phyloP scores from a whole-genome alignment of 441 rosid genomes.

The Euphorbia corollata region DNA sequence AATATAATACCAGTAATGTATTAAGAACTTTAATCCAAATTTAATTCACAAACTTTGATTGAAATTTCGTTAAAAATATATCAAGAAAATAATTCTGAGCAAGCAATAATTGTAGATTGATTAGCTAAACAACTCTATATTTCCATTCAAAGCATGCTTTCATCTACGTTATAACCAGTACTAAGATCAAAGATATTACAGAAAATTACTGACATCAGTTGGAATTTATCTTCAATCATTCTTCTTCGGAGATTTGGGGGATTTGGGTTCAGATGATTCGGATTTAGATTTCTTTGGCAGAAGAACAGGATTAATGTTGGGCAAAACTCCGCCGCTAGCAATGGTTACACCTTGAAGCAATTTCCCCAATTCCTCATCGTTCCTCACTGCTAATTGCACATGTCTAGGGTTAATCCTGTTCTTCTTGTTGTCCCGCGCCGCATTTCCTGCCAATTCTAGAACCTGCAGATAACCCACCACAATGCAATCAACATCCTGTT shows the following conservation, averaged over 20 bases:
- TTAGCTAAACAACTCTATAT: neutral
- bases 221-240: neutral
- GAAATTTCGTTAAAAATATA: too few species aligned
- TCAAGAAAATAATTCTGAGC: too few species aligned
- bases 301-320: slow-evolving; percentile 23
- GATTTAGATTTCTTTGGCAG: slow-evolving; percentile 21
- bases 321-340: too few species aligned
- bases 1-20: too few species aligned
- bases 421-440: slow-evolving; percentile 30
- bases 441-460: slow-evolving; percentile 28
- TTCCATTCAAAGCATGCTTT: neutral
- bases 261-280: neutral
- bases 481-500: neutral
- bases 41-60: too few species aligned
- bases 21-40: too few species aligned
- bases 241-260: slow-evolving; percentile 19
- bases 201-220: neutral
- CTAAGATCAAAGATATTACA: neutral
- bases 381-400: slow-evolving; percentile 23
- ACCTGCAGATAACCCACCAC: slow-evolving; percentile 7
- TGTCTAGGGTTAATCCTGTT: slow-evolving; percentile 26
- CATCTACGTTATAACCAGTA: neutral
- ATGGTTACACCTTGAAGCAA: slow-evolving; percentile 27
- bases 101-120: too few species aligned
- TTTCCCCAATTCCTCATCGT: slow-evolving; percentile 29